Conservation (phyloP, 176 grass and related monocot genomes). For the Zoysia japonica region DNA sequence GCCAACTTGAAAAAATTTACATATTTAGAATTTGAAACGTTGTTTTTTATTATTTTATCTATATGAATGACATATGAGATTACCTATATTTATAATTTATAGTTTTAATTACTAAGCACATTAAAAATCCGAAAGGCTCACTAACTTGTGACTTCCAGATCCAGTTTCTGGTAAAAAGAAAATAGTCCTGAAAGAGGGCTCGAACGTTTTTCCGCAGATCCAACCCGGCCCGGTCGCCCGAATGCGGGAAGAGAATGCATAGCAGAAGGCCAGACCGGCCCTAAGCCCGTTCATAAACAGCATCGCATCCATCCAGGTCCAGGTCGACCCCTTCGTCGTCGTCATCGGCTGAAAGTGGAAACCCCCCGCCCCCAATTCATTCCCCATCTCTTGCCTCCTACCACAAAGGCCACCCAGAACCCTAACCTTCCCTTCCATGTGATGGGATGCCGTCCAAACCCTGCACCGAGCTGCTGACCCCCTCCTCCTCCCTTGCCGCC, state of each 20-base stretch:
- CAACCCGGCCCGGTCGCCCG: background rate
- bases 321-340: background rate
- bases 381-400: conserved; percentile 27
- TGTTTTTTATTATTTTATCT: too few species aligned
- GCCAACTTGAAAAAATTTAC: too few species aligned
- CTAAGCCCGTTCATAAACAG: background rate
- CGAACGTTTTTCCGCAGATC: background rate
- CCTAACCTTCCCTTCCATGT: conserved; percentile 53
- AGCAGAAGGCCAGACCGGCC: background rate
- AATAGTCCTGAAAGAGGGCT: too few species aligned
- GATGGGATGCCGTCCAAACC: conserved; percentile 63
- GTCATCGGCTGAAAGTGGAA: conserved; percentile 22
- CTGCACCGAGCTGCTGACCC: conserved; percentile 22
- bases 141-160: too few species aligned
- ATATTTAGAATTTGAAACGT: too few species aligned
- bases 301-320: conserved; percentile 9
- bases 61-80: too few species aligned
- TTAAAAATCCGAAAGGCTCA: too few species aligned
- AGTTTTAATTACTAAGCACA: too few species aligned
- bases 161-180: too few species aligned
- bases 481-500: background rate
- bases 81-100: too few species aligned
- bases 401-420: conserved; percentile 38
- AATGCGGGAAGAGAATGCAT: background rate
- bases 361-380: conserved; percentile 2